Evolutionary conservation across 257 asterid species (phyloP).

Genomic region (Plantago ovata): DNA sequence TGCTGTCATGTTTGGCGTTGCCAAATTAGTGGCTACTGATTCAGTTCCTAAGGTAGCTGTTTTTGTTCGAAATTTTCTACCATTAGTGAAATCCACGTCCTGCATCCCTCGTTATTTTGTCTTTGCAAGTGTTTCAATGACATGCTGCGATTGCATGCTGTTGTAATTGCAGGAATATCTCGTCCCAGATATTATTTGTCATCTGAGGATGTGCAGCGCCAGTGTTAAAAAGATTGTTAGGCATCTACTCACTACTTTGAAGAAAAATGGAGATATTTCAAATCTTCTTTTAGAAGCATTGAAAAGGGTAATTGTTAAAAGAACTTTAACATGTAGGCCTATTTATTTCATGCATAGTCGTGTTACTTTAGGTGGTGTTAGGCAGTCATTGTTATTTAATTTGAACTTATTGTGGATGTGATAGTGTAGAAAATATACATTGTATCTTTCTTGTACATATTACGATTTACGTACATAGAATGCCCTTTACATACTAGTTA

Average conservation of each 20-base stretch:
- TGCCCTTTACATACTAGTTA: too few relatives aligned
- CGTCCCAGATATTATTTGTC: conserved; percentile 79
- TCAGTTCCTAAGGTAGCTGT: conserved; percentile 70
- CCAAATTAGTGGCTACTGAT: conserved; percentile 71
- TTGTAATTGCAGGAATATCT: conserved; percentile 58
- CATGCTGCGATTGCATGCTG: conserved; percentile 13
- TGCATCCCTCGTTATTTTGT: neutral
- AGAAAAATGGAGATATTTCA: conserved; percentile 68
- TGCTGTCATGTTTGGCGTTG: conserved; percentile 69
- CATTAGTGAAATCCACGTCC: neutral
- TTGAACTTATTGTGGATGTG: too few relatives aligned
- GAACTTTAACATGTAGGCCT: too few relatives aligned
- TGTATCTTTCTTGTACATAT: too few relatives aligned
- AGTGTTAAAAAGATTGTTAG: conserved; percentile 74
- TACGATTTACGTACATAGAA: too few relatives aligned
- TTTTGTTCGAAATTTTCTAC: neutral
- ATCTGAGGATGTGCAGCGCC: conserved; percentile 53
- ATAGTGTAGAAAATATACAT: too few relatives aligned
- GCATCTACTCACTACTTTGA: conserved; percentile 68
- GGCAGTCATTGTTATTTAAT: too few relatives aligned
- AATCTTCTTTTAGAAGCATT: conserved; percentile 61
- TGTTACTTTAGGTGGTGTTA: too few relatives aligned
- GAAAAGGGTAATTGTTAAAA: conserved; percentile 49
- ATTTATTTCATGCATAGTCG: too few relatives aligned
- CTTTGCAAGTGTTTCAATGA: conserved; percentile 9